phyloP scores from a whole-genome alignment of 1,139 yeast species.

The Pichia sp. region DNA sequence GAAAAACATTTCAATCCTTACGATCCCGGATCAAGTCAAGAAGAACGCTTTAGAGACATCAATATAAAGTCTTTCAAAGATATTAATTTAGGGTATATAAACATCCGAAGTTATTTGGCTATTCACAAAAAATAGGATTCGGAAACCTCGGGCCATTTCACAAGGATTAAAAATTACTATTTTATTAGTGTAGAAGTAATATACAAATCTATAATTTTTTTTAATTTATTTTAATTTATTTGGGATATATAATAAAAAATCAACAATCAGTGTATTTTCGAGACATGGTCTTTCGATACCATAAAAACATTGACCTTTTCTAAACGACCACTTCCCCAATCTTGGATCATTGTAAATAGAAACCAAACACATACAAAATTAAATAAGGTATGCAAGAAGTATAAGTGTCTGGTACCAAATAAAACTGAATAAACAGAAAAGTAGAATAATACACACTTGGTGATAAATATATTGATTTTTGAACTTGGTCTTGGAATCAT shows the following conservation, averaged over 20 bases:
- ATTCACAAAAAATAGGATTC: no score
- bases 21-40: not conserved
- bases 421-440: constrained; percentile 53
- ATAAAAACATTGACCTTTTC: constrained; percentile 16
- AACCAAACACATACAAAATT: constrained; percentile 45
- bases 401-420: constrained; percentile 68
- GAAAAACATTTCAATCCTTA: constrained; percentile 14
- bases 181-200: not conserved
- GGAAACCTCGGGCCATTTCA: no score
- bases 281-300: constrained; percentile 16
- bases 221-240: not conserved
- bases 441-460: constrained; percentile 39
- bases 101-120: constrained; percentile 27
- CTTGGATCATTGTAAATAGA: constrained; percentile 23
- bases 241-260: no score
- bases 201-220: constrained; percentile 1
- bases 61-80: constrained; percentile 22
- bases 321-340: constrained; percentile 23
- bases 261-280: constrained; percentile 19
- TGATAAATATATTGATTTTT: constrained; percentile 31
- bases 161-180: not conserved
- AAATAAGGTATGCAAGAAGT: constrained; percentile 67
- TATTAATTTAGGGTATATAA: constrained; percentile 25
- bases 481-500: constrained; percentile 29
- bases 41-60: constrained; percentile 9